Conservation (phyloP, 805 yeast genomes). For the Hanseniaspora lachancei region DNA sequence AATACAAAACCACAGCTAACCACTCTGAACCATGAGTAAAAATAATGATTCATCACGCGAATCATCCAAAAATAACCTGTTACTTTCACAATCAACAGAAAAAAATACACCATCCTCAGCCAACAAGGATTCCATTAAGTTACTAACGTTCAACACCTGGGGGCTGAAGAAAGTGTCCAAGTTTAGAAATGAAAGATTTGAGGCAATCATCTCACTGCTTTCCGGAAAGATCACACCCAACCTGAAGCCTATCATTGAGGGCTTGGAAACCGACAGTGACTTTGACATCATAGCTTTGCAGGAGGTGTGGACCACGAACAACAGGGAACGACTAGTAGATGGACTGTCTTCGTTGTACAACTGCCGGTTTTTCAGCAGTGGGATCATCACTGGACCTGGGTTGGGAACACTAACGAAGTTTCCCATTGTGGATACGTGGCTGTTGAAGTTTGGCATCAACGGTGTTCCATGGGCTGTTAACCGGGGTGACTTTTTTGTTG, state of each 20-base stretch:
- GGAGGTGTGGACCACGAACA: constrained; percentile 81
- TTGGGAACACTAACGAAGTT: constrained; percentile 69
- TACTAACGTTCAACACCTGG: constrained; percentile 73
- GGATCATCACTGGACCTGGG: constrained; percentile 88
- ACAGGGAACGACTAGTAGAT: constrained; percentile 53
- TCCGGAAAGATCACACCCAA: constrained; percentile 23
- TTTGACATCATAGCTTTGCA: constrained; percentile 89
- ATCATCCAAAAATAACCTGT: neutral
- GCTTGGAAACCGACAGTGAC: constrained; percentile 17
- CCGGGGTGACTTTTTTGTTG: constrained; percentile 96
- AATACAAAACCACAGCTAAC: too few species aligned
- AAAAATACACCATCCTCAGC: neutral
- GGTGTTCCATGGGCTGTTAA: constrained; percentile 89
- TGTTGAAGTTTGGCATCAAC: constrained; percentile 78
- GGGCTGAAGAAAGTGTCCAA: constrained; percentile 81
- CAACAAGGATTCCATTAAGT: constrained; percentile 20
- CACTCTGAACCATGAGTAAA: too few species aligned
- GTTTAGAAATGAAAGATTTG: constrained; percentile 46
- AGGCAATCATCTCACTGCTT: constrained; percentile 59
- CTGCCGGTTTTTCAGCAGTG: constrained; percentile 60
- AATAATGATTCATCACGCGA: neutral
- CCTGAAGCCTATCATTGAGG: constrained; percentile 17
- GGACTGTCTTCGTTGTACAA: constrained; percentile 39
- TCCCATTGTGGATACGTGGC: constrained; percentile 67
- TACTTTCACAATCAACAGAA: neutral